These are phyloP conservation scores for Quercus cerris DNA, from an alignment of 306 rosid genomes.

Conservation along the genomic window DNA sequence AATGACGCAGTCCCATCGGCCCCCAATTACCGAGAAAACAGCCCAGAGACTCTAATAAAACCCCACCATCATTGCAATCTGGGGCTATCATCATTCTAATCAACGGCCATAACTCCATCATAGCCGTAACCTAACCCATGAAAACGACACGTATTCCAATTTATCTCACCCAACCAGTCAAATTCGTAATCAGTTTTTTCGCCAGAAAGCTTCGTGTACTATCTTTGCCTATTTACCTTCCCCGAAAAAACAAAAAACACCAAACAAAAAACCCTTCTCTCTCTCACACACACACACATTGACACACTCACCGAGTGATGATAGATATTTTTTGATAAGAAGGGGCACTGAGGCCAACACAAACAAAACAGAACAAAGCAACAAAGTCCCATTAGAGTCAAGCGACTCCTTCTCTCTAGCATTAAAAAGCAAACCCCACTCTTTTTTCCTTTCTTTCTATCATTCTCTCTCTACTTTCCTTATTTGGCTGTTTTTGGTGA, in stretches of 20 bases:
- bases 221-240: conserved; percentile 17
- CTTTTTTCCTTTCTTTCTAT: neutral
- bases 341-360: neutral
- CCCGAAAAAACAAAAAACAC: conserved; percentile 3
- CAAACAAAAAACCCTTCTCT: neutral
- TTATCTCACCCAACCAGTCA: conserved; percentile 2
- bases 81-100: neutral
- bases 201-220: conserved; percentile 10
- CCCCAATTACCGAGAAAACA: conserved; percentile 43
- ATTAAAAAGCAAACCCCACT: neutral
- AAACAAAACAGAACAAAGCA: neutral
- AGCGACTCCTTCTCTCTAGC: neutral
- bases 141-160: neutral
- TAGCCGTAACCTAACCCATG: neutral
- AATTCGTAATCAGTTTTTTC: neutral
- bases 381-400: neutral
- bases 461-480: conserved; percentile 5
- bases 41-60: too few species aligned
- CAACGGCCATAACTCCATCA: conserved; percentile 24
- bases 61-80: conserved; percentile 24
- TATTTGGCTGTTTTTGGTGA: conserved; percentile 16
- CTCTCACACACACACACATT: neutral
- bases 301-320: neutral
- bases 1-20: conserved; percentile 39
- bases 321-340: neutral